A percentile compares a stretch with the other conserved stretches of the same genome.
These are phyloP conservation scores for Yamadazyma friedrichii DNA, from an alignment of 1,139 yeast genomes.

Conservation along the genomic window DNA sequence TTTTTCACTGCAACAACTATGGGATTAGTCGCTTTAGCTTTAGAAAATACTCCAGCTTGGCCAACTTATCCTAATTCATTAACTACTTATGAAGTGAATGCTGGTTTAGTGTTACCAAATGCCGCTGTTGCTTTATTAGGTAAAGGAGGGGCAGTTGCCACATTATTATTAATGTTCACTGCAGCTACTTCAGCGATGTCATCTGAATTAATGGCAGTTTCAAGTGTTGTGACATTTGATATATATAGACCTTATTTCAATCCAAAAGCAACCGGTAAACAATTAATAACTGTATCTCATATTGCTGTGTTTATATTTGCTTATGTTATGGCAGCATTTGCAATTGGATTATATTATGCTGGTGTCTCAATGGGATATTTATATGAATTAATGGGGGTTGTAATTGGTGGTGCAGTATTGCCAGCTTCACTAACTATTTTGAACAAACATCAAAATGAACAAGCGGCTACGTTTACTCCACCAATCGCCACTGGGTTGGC, in stretches of 20 bases:
- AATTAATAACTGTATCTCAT: slow-evolving; percentile 68
- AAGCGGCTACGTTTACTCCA: slow-evolving; percentile 62
- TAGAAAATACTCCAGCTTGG: slow-evolving; percentile 66
- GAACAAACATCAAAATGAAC: slow-evolving; percentile 61
- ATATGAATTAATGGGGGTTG: slow-evolving; percentile 83
- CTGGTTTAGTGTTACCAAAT: slow-evolving; percentile 82
- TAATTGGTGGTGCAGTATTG: slow-evolving; percentile 81
- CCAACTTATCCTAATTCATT: slow-evolving; percentile 74
- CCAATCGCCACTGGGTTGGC: slow-evolving; percentile 62
- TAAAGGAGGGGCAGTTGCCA: slow-evolving; percentile 81
- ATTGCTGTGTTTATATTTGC: slow-evolving; percentile 63
- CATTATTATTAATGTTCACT: slow-evolving; percentile 77
- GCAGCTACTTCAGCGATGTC: slow-evolving; percentile 81
- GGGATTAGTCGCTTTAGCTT: slow-evolving; percentile 77
- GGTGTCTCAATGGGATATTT: slow-evolving; percentile 84
- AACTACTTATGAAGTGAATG: slow-evolving; percentile 65
- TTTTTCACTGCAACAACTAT: slow-evolving; percentile 76
- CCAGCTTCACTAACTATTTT: slow-evolving; percentile 73
- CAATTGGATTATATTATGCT: slow-evolving; percentile 79
- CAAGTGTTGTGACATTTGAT: slow-evolving; percentile 82
- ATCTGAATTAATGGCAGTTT: slow-evolving; percentile 84
- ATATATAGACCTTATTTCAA: slow-evolving; percentile 76
- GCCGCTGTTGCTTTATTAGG: slow-evolving; percentile 87
- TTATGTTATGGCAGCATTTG: slow-evolving; percentile 73
- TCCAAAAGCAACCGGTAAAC: slow-evolving; percentile 73